Evolutionary conservation across 768 basidiomycete species (phyloP), one percentile per base, ranked within the genome.

Genomic region (Mycena polygramma): DNA sequence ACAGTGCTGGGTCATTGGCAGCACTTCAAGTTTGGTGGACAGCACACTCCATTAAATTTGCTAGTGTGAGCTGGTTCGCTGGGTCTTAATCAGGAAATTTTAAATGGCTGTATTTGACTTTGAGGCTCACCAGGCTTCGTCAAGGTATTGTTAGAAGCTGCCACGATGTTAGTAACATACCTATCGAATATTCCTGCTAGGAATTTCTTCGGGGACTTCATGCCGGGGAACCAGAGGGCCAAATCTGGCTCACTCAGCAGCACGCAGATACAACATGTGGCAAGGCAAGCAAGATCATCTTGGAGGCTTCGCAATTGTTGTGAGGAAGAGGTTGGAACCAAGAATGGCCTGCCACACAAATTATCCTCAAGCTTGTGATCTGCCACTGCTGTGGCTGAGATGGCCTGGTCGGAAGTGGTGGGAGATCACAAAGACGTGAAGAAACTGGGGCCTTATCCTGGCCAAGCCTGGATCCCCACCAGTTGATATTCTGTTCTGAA

Each of bases 191-290:
- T 48, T 22, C 17, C 37, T 15, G 59, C 59, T 14, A 61, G 41
- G 46, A 46, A 49, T 37, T 37, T 13, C 36, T 51, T 36, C 41
- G 59, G 59, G 9, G 59, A 61, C 26, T 8, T 15, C 59, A 37
- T 61, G 26, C 3, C 11, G 46, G 59, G 59, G 24, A 61, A 51
- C 59, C 59, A 61, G 46, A 61, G 35, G 20, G 59, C 49, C 37
- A 61, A 49, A 26, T 61, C 46, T 24, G 45, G 36, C 46, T 61
- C 35, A 36, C 30, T 49, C 7, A 61, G 59, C 59, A 61, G 46
- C 24, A n/a, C 10, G 45, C 48, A 30, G n/a, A n/a, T n/a, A n/a
- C n/a, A n/a, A n/a, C n/a, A n/a, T n/a, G n/a, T n/a, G n/a, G n/a
- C n/a, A n/a, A n/a, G n/a, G n/a, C n/a, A n/a, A n/a, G n/a, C n/a